Percentiles rank a stretch among this genome's conserved stretches.
Evolutionary conservation across 163 green algal species (phyloP).

Genomic region (Scenedesmus sp.): DNA sequence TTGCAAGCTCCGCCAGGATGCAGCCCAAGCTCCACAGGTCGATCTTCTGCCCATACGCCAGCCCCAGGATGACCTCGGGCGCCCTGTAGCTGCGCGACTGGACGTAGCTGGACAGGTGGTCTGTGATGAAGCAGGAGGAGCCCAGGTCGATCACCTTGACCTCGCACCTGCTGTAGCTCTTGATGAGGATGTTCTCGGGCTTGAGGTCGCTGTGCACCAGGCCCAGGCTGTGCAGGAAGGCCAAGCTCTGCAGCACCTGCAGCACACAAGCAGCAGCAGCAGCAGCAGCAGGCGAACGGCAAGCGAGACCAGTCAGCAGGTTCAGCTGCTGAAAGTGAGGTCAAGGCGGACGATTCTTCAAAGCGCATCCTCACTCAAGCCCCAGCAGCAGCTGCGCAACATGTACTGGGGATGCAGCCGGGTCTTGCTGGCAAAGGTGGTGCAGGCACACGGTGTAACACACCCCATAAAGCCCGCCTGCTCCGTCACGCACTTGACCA

Average conservation of each 20-base stretch:
- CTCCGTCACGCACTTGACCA: no score
- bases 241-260: slow-evolving; percentile 84
- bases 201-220: slow-evolving; percentile 99
- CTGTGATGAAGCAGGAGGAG: slow-evolving; percentile 93
- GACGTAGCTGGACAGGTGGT: slow-evolving; percentile 96
- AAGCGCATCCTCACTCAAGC: no score
- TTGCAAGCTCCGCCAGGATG: slow-evolving; percentile 95
- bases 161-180: slow-evolving; percentile 84
- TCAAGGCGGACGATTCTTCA: no score
- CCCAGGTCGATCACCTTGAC: slow-evolving; percentile 98
- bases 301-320: background rate
- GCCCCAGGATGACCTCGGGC: slow-evolving; percentile 95
- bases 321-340: no score
- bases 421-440: no score
- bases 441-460: no score
- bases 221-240: slow-evolving; percentile 93
- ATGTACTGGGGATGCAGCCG: no score
- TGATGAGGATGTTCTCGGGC: slow-evolving; percentile 98
- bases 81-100: slow-evolving; percentile 95
- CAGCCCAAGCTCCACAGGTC: slow-evolving; percentile 98
- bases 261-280: no score
- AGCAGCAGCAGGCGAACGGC: no score
- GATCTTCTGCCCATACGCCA: slow-evolving; percentile 91
- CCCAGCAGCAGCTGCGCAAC: slow-evolving; percentile 89
- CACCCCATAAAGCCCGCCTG: no score